These are phyloP conservation scores for Termitomyces heimii DNA, from an alignment of 768 basidiomycete species.

Conservation along the genomic window DNA sequence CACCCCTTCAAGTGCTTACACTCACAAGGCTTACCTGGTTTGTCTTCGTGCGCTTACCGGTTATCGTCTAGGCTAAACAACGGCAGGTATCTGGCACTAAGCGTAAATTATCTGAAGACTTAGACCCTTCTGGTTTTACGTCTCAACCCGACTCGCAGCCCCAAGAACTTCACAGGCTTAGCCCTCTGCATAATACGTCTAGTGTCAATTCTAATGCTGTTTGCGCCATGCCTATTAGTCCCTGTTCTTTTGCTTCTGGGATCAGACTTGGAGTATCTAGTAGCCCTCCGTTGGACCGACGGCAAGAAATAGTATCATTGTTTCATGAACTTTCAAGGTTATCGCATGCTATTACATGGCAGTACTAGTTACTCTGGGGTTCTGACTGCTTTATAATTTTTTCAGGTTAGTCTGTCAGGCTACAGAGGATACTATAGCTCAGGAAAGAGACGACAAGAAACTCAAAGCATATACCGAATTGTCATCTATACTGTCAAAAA, in stretches of 20 bases:
- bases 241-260: neutral
- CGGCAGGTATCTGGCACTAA: constrained; percentile 7
- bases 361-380: constrained; percentile 1
- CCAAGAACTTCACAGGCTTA: neutral
- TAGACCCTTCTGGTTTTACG: neutral
- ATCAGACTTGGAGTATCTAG: neutral
- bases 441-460: constrained; percentile 41
- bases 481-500: constrained; percentile 39
- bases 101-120: constrained; percentile 2
- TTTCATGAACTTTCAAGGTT: constrained; percentile 38
- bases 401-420: constrained; percentile 40
- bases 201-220: neutral
- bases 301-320: constrained; percentile 22
- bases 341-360: constrained; percentile 15
- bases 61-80: neutral
- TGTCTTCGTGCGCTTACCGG: neutral
- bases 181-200: neutral
- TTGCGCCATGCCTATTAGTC: neutral
- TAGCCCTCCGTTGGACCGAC: constrained; percentile 1
- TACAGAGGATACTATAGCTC: constrained; percentile 34
- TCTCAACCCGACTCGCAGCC: neutral
- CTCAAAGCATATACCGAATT: constrained; percentile 43
- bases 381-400: neutral
- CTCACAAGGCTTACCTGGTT: constrained; percentile 3
- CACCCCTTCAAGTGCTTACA: neutral